Base-by-base conservation (phyloP, 2,329 filamentous ascomycete species). In the Aspergillus awamori region DNA sequence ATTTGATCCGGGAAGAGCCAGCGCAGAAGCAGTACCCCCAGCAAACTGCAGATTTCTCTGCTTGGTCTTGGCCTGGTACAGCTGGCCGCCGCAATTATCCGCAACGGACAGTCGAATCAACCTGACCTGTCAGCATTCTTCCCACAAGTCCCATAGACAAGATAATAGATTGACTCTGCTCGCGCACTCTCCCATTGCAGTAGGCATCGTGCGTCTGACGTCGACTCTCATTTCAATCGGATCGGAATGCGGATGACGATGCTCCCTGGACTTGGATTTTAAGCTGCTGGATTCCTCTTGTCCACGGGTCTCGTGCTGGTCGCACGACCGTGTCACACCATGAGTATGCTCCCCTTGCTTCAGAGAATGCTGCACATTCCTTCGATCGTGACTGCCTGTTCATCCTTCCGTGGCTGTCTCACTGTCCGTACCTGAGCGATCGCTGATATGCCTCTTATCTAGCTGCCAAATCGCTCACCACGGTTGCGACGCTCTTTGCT, bases 401-500 rank as follows among this genome's bases (percentile, higher is more conserved):
- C 28, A 30, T 30, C 28, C 28, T 30, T 30, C 28, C 28, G 28
- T 30, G 28, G 28, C 10, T 30, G 28, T 30, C 28, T 24, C 41
- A 11, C 24, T 13, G 36, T 52, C 8, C 11, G 7, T 6, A 17
- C 28, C 38, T 36, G 53, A 30, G 38, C 33, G n/a, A 43, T 22
- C 20, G 15, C 56, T 61, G 24, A 56, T 55, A 66, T 65, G 64
- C 69, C 65, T 48, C 59, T 36, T 58, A 56, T 65, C 63, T 54
- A 55, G 63, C 70, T 64, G 69, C 68, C 20, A 59, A 69, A 58
- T 67, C 71, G 26, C 63, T 71, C 60, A 68, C 67, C n/a, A 72
- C 70, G 22, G 69, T 73, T 53, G 73, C 74, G 65, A 74, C 72
- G 55, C 65, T 76, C 54, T 77, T 77, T 63, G 71, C 72, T 47